Evolutionary conservation across 2,329 filamentous ascomycete species (phyloP), one percentile per base, ranked within the genome.

Genomic region (Trichoderma sp.): DNA sequence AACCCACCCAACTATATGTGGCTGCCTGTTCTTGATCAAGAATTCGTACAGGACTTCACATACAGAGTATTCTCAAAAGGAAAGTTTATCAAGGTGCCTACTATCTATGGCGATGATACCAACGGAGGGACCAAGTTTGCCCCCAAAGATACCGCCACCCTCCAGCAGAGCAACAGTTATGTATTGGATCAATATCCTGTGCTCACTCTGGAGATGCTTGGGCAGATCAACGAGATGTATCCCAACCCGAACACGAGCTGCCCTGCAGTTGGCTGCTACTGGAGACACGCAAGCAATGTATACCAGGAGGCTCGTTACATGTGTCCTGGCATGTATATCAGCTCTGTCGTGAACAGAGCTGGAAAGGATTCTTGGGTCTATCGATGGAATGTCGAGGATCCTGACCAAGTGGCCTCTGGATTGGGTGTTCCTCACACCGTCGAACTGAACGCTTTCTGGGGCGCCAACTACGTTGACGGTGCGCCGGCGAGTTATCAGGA

Each of bases 401-500:
- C 89, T 0, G 79, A 80, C 0, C 85, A 90, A 64, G 83, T 89
- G 27, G 85, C 84, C 0, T 80, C 83, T 2, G 93, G 93, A 1
- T 80, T 87, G 1, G 93, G 93, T 0, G 92, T 93, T 0, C 88
- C 89, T 7, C 93, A 95, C 79, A 92, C 90, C 0, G 87, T 91
- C 9, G 93, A 95, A 80, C 77, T 91, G 0, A 87, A 89, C 67
- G 91, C 92, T 0, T 90, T 95, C 68, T 95, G 91, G 85, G 93
- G 93, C 0, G 89, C 91, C 0, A 84, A 87, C 4, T 89, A 92
- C 79, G 86, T 75, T 12, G 62, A 88, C 3, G 83, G 85, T 84
- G 84, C 87, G 1, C 92, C 92, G 0, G 80, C 80, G 3, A 91
- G 89, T 64, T 94, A 94, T 78, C 81, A 81, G 8, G 80, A 84